These are phyloP conservation scores for Ophiostoma novo-ulmi DNA, from an alignment of 2,329 filamentous ascomycete genomes.

Conservation along the genomic window DNA sequence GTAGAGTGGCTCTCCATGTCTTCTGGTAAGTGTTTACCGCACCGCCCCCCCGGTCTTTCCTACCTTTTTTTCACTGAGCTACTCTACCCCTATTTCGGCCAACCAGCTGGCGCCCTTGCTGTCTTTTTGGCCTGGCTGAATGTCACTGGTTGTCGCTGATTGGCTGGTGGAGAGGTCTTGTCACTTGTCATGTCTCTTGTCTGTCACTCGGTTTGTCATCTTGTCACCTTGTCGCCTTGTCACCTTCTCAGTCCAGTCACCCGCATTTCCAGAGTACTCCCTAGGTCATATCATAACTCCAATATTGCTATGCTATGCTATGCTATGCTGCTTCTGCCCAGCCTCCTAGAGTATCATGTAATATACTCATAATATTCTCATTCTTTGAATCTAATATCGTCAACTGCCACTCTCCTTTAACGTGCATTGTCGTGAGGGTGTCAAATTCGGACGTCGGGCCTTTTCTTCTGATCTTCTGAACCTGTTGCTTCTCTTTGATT, in stretches of 20 bases:
- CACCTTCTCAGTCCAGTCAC: neutral
- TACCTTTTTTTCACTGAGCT: neutral
- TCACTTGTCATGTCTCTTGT: neutral
- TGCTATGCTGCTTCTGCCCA: neutral
- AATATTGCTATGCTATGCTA: neutral
- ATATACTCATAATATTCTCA: neutral
- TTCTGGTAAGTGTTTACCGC: too few relatives aligned
- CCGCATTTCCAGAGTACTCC: neutral
- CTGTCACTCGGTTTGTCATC: neutral
- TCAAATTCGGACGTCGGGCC: conserved; percentile 2
- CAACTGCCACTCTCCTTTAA: conserved; percentile 1
- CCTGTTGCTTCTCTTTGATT: neutral
- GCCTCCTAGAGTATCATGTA: neutral
- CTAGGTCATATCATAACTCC: neutral
- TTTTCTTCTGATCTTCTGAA: neutral
- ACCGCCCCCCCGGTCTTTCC: neutral
- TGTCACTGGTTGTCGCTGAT: conserved; percentile 1
- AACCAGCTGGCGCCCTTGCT: conserved; percentile 6
- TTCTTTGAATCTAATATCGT: neutral
- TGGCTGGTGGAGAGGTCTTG: neutral
- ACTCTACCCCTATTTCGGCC: neutral
- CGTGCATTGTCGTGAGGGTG: neutral
- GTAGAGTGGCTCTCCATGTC: too few relatives aligned
- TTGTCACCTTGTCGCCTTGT: neutral
- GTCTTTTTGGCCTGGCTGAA: conserved; percentile 5